Evolutionary conservation across 345 rosid species (phyloP), one percentile per base, ranked within the genome.

Genomic region (Moricandia arvensis): DNA sequence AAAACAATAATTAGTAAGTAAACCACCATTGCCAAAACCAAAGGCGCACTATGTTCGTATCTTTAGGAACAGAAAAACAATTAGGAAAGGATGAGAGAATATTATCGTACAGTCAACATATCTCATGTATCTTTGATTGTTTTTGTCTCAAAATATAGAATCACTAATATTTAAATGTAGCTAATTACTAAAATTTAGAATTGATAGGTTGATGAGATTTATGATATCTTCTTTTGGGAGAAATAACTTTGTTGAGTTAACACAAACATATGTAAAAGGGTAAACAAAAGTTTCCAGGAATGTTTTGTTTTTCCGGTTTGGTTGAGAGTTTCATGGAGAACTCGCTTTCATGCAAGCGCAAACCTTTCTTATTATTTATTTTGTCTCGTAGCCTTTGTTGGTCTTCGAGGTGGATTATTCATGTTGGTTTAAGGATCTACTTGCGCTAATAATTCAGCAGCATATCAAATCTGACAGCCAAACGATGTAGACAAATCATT

Each of bases 31-130:
- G 66, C 37, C 29, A 66, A 75, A 41, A 31, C 73, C 37, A 61
- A 54, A 41, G 54, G 63, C 69, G 69, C 80, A 76, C 57, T 62
- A 69, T 62, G 75, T 29, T 63, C 30, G 35, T 69, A 76, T 47
- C 63, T 62, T 69, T 63, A 69, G 17, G 31, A 74, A 62, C 79
- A 61, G 31, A 53, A 17, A 17, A 68, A 26, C 6, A 75, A 33
- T 29, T 15, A 58, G 47, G 54, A n/a, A 67, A 67, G 29, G 72
- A 18, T 10, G 13, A 9, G 54, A 31, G 41, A 59, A 8, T n/a
- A 33, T 75, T 45, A 12, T 49, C 13, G 11, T 49, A 58, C 18
- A 51, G 51, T 41, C 58, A 58, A 59, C 1, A 51, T 51, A 51
- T 21, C 12, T 6, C 15, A 57, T 55, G 65, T 34, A 9, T 65